Base-by-base conservation (phyloP, 1,284 basidiomycete species). In the Ustilago esculenta region DNA sequence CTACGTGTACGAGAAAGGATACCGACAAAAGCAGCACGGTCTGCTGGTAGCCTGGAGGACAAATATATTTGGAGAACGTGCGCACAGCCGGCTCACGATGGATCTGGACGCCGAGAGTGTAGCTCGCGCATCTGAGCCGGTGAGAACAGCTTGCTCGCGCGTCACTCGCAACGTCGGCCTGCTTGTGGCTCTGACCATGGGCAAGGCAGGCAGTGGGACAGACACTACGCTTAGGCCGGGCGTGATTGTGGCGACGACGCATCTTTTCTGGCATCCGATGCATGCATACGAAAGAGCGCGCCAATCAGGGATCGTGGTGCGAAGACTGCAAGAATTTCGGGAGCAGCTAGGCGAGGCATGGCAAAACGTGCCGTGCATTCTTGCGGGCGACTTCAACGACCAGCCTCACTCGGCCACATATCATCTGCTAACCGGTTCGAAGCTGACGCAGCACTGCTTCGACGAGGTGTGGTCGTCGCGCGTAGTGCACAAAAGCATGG, bases 381-480 rank as follows among this genome's bases (percentile, higher is more conserved):
- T 97, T 32, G 88, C 90, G 0, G 94, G 94, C 68, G 95, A 98
- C 82, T 93, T 98, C 83, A 98, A 98, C 82, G 93, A 93, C 50
- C 85, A 89, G 32, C 95, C 95, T 0, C 87, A 87, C 66, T 94
- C 96, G 79, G 86, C 90, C 2, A 88, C 88, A 0, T 98, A 98
- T 80, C 87, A 90, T 20, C 85, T 98, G n/a, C 82, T 95, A 30
- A 81, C 81, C 1, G 80, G 79, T 10, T 86, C 88, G 1, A 86
- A 87, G 12, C 17, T 56, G 25, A 53, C 47, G 3, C 49, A 68
- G 35, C 50, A 59, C 18, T 85, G 87, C 55, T 73, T 85, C 1
- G 83, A 86, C 11, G 83, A 83, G 14, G 84, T 97, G 14, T 75
- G 83, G 3, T 73, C 82, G 5, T 95, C 92, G 5, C 87, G 89